Base-by-base conservation (phyloP, 176 grass and related monocot genomes). In the Oryza meridionalis region DNA sequence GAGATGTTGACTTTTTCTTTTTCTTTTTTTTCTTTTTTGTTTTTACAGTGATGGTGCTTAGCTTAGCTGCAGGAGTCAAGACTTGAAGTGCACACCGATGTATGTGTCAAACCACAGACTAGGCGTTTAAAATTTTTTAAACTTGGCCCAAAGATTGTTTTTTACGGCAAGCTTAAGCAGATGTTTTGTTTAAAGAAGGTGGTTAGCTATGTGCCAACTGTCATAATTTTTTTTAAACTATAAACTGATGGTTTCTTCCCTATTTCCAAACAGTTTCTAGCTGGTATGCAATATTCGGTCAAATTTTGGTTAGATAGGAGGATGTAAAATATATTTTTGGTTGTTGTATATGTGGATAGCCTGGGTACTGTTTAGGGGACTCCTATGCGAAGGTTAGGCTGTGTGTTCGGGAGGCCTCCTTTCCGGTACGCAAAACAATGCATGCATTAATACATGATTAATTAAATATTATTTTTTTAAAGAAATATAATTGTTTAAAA, bases 1-100 rank as follows among this genome's bases (percentile, higher is more conserved):
- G 19, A 76, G 77, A 51, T 31, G 64, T 76, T 89, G 87, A 84
- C 87, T 59, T 81, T 35, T 35, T 35, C 33, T 5, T 35, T 76
- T 55, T 58, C 29, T 31, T 31, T 31, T 31, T 81, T 35, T 33
- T 33, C 0, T 35, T 35, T 76, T 55, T 58, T 58, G 19, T 75
- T 77, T 29, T 26, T 24, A 11, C 0, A 51, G 38, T 8, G 81
- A 15, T 45, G 67, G 69, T 64, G 80, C 26, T 33, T 17, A 49
- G 69, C 43, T 33, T 17, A 49, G 31, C 53, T 58, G 1, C 17
- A 58, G 37, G 24, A 84, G 59, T 50, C 38, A 26, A 76, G 32
- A 15, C 70, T 62, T 47, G 37, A 16, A 42, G 25, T 19, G 46
- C 79, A 81, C 19, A 70, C 31, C 31, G 59, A 43, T 10, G 42